Percentiles rank a stretch among this genome's conserved stretches.
Evolutionary conservation across 164 flowering plant species (phyloP).

Genomic region (Kalanchoe fedtschenkoi): DNA sequence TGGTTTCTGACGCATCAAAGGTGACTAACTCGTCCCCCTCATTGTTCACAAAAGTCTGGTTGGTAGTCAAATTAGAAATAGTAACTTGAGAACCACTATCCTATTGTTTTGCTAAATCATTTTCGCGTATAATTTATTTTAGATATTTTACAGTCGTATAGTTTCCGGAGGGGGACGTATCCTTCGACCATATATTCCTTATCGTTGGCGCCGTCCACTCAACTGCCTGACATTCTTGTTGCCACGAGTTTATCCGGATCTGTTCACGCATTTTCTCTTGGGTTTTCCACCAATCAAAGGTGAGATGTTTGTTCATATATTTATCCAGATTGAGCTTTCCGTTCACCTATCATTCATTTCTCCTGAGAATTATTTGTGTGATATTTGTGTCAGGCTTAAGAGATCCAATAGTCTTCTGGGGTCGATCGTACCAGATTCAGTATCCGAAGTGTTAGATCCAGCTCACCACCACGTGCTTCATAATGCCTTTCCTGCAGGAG

Average conservation of each 20-base stretch:
- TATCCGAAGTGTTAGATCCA: constrained; percentile 64
- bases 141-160: constrained; percentile 53
- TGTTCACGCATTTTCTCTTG: constrained; percentile 64
- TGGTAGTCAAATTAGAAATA: not conserved
- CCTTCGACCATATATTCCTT: constrained; percentile 80
- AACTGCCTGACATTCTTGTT: constrained; percentile 68
- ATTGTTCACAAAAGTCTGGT: not conserved
- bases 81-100: not conserved
- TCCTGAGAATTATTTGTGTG: not conserved
- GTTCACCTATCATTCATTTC: not conserved
- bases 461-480: constrained; percentile 72
- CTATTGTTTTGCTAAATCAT: not conserved
- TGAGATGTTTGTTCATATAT: constrained; percentile 12
- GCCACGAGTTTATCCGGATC: constrained; percentile 89
- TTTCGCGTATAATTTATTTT: constrained; percentile 1
- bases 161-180: constrained; percentile 87
- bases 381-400: constrained; percentile 26
- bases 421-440: constrained; percentile 56
- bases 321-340: not conserved
- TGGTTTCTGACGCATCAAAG: constrained; percentile 75
- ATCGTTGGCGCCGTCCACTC: constrained; percentile 67
- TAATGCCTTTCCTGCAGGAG: constrained; percentile 69
- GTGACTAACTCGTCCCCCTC: constrained; percentile 18
- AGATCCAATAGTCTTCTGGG: constrained; percentile 61
- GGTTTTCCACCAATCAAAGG: constrained; percentile 48